phyloP scores from a whole-genome alignment of 139 green algal genomes.

The Trebouxia sp. region DNA sequence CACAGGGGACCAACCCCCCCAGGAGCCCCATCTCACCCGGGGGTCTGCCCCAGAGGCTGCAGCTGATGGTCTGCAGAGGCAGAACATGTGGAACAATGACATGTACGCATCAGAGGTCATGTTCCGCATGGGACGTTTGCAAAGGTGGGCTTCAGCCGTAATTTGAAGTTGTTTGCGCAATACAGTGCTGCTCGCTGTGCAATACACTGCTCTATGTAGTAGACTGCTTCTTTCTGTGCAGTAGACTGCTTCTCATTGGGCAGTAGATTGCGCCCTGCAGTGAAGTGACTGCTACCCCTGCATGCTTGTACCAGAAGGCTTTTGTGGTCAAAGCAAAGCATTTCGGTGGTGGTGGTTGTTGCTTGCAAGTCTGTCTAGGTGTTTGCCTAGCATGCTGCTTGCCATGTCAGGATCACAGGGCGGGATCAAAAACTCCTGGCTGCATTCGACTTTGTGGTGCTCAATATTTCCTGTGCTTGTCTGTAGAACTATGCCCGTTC shows the following conservation, averaged over 20 bases:
- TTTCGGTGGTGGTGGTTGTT: too few relatives aligned
- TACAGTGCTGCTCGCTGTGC: background rate
- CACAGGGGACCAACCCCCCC: constrained; percentile 21
- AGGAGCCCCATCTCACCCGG: background rate
- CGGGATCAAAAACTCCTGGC: too few relatives aligned
- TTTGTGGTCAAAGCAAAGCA: background rate
- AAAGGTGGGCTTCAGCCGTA: background rate
- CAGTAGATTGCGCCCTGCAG: background rate
- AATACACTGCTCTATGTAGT: background rate
- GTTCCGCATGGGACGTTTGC: constrained; percentile 32
- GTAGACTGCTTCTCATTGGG: too few relatives aligned
- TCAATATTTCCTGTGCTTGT: too few relatives aligned
- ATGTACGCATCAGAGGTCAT: constrained; percentile 31
- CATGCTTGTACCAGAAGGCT: background rate
- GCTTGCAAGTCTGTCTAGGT: background rate
- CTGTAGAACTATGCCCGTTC: too few relatives aligned
- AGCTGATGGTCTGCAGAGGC: background rate
- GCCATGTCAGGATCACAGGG: too few relatives aligned
- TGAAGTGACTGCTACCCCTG: background rate
- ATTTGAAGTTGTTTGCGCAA: background rate
- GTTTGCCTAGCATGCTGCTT: background rate
- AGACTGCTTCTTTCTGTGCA: background rate
- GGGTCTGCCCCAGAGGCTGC: background rate
- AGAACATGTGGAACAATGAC: background rate
- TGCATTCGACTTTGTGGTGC: too few relatives aligned